These are phyloP conservation scores for Syzygium aqueum DNA, from an alignment of 345 rosid species.

Conservation along the genomic window DNA sequence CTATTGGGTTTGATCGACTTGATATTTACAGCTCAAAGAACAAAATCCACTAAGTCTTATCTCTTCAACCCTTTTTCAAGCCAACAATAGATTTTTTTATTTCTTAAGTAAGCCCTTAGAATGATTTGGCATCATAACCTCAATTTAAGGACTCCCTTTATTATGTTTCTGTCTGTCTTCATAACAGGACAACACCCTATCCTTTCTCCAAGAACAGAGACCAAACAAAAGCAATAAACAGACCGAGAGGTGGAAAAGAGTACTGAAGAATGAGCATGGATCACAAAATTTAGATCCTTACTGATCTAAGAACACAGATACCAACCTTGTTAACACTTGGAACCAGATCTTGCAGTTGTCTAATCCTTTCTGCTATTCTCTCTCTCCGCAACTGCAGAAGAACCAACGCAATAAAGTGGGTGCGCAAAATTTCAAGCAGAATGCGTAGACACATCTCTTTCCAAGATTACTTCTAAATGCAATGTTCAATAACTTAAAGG, in stretches of 20 bases:
- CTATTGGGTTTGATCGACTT: neutral
- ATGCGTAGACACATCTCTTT: neutral
- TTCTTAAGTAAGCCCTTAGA: neutral
- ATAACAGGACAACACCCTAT: neutral
- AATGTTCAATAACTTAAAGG: neutral
- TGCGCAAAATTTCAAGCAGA: neutral
- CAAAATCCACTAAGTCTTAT: neutral
- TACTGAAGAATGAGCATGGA: neutral
- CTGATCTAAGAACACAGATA: neutral
- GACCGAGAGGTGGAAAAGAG: neutral
- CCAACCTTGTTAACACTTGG: slow-evolving; percentile 95
- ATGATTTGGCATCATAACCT: neutral
- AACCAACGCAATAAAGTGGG: neutral
- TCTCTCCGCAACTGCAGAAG: slow-evolving; percentile 82
- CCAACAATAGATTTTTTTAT: neutral
- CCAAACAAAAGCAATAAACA: neutral
- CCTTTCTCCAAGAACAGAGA: neutral
- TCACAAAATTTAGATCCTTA: neutral
- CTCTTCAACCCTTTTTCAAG: neutral
- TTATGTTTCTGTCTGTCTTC: neutral
- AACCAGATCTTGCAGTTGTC: slow-evolving; percentile 96
- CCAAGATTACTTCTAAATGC: neutral
- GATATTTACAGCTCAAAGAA: neutral
- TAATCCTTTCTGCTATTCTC: slow-evolving; percentile 95
- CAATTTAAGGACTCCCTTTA: neutral